Conservation (phyloP, 495 filamentous ascomycete genomes). For the Penicillium verhagenii region DNA sequence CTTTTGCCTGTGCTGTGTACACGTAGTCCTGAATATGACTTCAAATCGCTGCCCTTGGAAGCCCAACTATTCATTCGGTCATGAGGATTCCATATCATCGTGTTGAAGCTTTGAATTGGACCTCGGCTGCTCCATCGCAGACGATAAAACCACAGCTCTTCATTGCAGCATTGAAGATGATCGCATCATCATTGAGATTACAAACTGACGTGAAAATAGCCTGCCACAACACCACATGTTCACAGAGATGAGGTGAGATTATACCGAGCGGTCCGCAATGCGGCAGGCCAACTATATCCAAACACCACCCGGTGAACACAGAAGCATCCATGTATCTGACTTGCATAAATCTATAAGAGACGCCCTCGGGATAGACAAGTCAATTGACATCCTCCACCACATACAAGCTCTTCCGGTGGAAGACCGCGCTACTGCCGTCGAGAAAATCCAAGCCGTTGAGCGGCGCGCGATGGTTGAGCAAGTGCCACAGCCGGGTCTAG, state of each 20-base stretch:
- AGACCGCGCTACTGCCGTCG: constrained; percentile 62
- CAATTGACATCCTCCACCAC: constrained; percentile 82
- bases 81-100: background rate
- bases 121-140: background rate
- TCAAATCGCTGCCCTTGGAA: no score
- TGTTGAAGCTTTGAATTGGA: background rate
- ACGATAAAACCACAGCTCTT: background rate
- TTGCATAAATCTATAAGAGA: constrained; percentile 33
- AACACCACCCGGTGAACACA: no score
- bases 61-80: background rate
- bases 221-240: constrained; percentile 97
- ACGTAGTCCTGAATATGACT: no score
- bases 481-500: constrained; percentile 75
- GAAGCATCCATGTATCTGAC: background rate
- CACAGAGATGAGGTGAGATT: constrained; percentile 66
- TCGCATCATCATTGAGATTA: background rate
- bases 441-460: constrained; percentile 76
- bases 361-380: constrained; percentile 64
- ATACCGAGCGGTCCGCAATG: constrained; percentile 12
- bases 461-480: constrained; percentile 74
- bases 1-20: background rate
- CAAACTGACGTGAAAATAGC: constrained; percentile 40
- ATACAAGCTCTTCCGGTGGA: constrained; percentile 66
- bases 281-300: no score
- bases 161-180: background rate